phyloP scores from a whole-genome alignment of 805 yeast genomes.

The Cyberlindnera sargentensis region DNA sequence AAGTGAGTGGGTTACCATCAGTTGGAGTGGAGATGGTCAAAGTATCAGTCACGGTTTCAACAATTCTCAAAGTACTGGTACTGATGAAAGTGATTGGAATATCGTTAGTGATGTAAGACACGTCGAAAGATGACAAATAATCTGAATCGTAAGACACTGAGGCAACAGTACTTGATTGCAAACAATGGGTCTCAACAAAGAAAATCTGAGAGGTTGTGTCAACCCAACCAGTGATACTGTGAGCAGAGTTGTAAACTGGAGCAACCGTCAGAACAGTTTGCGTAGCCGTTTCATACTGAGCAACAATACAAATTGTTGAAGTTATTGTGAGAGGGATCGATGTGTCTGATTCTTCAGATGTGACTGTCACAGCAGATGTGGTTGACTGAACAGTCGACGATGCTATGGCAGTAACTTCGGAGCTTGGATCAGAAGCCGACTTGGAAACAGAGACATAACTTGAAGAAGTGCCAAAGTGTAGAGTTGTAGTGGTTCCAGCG shows the following conservation, averaged over 20 bases:
- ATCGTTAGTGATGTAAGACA: conserved; percentile 16
- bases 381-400: not conserved
- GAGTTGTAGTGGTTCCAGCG: not conserved
- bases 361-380: not conserved
- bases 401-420: not conserved
- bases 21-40: conserved; percentile 11
- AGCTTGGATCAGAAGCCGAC: not conserved
- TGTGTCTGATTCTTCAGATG: not conserved
- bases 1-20: conserved; percentile 3
- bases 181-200: conserved; percentile 18
- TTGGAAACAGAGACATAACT: not conserved
- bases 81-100: conserved; percentile 18
- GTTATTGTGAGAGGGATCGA: conserved; percentile 11
- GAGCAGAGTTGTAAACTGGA: conserved; percentile 15
- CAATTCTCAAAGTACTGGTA: conserved; percentile 14
- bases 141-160: conserved; percentile 17
- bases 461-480: no score
- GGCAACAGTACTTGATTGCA: conserved; percentile 13
- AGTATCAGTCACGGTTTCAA: conserved; percentile 18
- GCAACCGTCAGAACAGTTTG: conserved; percentile 16
- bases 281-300: conserved; percentile 19
- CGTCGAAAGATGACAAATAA: conserved; percentile 15
- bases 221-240: conserved; percentile 20
- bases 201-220: conserved; percentile 9
- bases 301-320: conserved; percentile 17